These are phyloP conservation scores for Aspergillus glaucus DNA, from an alignment of 2,329 filamentous ascomycete genomes.

Conservation along the genomic window DNA sequence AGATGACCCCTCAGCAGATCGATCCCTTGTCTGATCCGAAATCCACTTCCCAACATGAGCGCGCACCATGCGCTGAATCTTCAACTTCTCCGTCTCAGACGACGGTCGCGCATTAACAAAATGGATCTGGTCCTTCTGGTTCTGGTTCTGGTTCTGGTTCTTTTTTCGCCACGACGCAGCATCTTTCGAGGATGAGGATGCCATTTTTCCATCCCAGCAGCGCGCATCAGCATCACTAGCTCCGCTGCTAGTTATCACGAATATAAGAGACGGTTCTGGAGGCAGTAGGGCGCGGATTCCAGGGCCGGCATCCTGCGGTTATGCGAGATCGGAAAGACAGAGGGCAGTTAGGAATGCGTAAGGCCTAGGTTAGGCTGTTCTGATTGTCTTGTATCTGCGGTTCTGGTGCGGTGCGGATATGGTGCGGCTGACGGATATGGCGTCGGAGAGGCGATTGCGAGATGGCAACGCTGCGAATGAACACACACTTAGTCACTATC, in stretches of 20 bases:
- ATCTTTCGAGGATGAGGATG: conserved; percentile 5
- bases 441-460: no score
- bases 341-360: not conserved
- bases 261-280: not conserved
- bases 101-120: conserved; percentile 29
- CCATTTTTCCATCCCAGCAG: conserved; percentile 1
- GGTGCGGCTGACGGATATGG: no score
- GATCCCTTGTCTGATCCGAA: conserved; percentile 29
- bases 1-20: not conserved
- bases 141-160: not conserved
- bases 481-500: no score
- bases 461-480: no score
- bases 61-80: conserved; percentile 25
- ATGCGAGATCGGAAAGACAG: not conserved
- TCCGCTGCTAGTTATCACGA: not conserved
- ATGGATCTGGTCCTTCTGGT: conserved; percentile 20
- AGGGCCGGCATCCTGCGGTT: conserved; percentile 17
- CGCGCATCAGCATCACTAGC: not conserved
- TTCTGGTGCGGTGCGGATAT: no score
- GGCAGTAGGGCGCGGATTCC: conserved; percentile 2
- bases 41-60: conserved; percentile 33
- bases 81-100: conserved; percentile 21
- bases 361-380: no score
- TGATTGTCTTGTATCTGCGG: no score
- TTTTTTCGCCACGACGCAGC: conserved; percentile 4